Conservation (phyloP, 1,139 yeast species). For the Candida tropicalis region DNA sequence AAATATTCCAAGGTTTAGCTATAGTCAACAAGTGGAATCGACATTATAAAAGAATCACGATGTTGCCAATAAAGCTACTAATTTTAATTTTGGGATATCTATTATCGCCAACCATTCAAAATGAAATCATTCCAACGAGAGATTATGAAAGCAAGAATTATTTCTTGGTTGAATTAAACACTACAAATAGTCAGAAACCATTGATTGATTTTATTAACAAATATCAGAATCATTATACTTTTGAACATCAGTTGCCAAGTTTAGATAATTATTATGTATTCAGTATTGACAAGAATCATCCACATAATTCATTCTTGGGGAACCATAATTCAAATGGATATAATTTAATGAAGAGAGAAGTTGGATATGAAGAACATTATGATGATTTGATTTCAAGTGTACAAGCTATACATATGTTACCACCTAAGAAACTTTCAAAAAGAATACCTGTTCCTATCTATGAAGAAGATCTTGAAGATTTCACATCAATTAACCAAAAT, state of each 20-base stretch:
- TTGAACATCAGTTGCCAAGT: constrained; percentile 63
- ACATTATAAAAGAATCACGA: background rate
- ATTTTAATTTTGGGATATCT: constrained; percentile 11
- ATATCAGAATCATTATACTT: constrained; percentile 41
- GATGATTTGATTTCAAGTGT: constrained; percentile 31
- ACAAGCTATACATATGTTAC: constrained; percentile 51
- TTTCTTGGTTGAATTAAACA: constrained; percentile 59
- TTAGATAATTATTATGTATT: constrained; percentile 64
- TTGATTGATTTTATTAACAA: constrained; percentile 32
- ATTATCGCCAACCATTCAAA: constrained; percentile 11
- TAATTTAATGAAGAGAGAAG: constrained; percentile 29
- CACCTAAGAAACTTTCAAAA: constrained; percentile 48
- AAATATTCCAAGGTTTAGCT: too few relatives aligned
- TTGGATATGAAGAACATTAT: constrained; percentile 28
- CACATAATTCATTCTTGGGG: constrained; percentile 39
- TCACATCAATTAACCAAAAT: background rate
- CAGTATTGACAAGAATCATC: constrained; percentile 46
- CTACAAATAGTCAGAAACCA: constrained; percentile 28
- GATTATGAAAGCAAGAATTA: constrained; percentile 50
- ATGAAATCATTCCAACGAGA: constrained; percentile 27
- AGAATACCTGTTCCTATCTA: constrained; percentile 44
- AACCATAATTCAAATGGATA: constrained; percentile 35
- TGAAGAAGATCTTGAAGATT: constrained; percentile 14
- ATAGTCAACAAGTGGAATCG: too few relatives aligned
- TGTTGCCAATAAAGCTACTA: constrained; percentile 16